Percentiles rank a stretch among this genome's conserved stretches.
These are phyloP conservation scores for Fusarium beomiforme DNA, from an alignment of 2,329 filamentous ascomycete genomes.

Conservation along the genomic window DNA sequence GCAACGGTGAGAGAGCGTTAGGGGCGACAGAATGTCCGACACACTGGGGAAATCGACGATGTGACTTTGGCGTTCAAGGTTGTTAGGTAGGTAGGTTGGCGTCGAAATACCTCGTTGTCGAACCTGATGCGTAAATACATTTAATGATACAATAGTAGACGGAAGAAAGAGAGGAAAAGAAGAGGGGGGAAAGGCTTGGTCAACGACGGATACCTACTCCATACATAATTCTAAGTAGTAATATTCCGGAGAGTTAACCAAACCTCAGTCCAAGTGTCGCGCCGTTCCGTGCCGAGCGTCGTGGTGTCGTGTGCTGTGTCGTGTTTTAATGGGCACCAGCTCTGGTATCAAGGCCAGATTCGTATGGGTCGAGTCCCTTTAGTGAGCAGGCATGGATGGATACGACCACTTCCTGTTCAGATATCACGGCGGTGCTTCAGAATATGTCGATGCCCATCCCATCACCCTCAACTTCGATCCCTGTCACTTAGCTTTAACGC, in stretches of 20 bases:
- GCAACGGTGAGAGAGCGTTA: slow-evolving; percentile 4
- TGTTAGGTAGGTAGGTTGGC: not conserved
- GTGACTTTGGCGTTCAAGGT: slow-evolving; percentile 6
- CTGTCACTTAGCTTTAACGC: slow-evolving; percentile 12
- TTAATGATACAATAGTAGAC: slow-evolving; percentile 1
- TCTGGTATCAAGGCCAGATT: not conserved
- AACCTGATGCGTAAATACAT: slow-evolving; percentile 5
- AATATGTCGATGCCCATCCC: slow-evolving; percentile 39
- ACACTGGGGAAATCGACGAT: not conserved
- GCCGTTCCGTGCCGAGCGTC: slow-evolving; percentile 7
- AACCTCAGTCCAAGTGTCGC: slow-evolving; percentile 13
- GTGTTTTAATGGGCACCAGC: not conserved
- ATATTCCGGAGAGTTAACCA: slow-evolving; percentile 1
- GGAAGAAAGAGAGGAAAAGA: not conserved
- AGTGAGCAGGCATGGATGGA: slow-evolving; percentile 16
- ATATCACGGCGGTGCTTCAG: slow-evolving; percentile 35
- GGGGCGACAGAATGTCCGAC: not conserved
- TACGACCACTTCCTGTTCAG: slow-evolving; percentile 19
- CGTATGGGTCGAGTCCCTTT: not conserved
- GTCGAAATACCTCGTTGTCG: slow-evolving; percentile 12
- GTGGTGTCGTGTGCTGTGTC: slow-evolving; percentile 10
- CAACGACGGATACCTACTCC: slow-evolving; percentile 5
- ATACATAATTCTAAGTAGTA: slow-evolving; percentile 19
- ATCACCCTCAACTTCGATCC: slow-evolving; percentile 37
- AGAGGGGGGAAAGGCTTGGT: slow-evolving; percentile 1